Percentiles rank a stretch among this genome's conserved stretches.
phyloP scores from a whole-genome alignment of 805 yeast genomes.

The Metschnikowia similis region DNA sequence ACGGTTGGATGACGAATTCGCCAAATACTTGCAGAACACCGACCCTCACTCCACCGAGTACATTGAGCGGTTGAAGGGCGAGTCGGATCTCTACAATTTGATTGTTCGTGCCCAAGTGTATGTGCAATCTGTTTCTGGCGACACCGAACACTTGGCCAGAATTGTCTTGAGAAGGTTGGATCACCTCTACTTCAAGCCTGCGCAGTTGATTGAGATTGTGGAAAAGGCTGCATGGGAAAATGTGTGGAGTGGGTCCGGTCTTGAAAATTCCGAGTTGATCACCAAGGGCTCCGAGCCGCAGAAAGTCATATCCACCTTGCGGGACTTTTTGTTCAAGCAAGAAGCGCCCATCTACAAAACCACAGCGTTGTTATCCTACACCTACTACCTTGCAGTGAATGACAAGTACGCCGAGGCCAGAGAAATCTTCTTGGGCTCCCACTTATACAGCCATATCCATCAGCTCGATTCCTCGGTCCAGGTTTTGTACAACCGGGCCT shows the following conservation, averaged over 20 bases:
- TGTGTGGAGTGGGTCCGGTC: conserved; percentile 27
- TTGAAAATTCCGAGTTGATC: conserved; percentile 24
- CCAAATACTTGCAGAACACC: conserved; percentile 76
- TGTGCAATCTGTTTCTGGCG: conserved; percentile 58
- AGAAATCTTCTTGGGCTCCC: conserved; percentile 82
- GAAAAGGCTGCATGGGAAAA: conserved; percentile 76
- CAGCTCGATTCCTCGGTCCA: conserved; percentile 82
- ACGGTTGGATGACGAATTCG: conserved; percentile 92
- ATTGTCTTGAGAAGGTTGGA: conserved; percentile 80
- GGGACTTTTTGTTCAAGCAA: conserved; percentile 63
- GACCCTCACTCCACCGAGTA: conserved; percentile 97
- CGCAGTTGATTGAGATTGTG: conserved; percentile 58
- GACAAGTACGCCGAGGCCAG: conserved; percentile 80
- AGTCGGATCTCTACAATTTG: conserved; percentile 66
- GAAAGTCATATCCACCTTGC: conserved; percentile 59
- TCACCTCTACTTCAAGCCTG: conserved; percentile 89
- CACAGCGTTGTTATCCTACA: conserved; percentile 77
- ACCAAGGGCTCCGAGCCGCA: conserved; percentile 32
- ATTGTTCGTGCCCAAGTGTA: conserved; percentile 84
- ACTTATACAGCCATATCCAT: conserved; percentile 77
- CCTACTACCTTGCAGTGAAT: conserved; percentile 89
- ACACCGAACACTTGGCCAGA: conserved; percentile 64
- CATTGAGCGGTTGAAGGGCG: conserved; percentile 85
- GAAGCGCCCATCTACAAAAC: conserved; percentile 66
- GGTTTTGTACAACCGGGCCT: conserved; percentile 89